Conservation (phyloP, 2,329 filamentous ascomycete genomes). For the Diaporthe helianthi region DNA sequence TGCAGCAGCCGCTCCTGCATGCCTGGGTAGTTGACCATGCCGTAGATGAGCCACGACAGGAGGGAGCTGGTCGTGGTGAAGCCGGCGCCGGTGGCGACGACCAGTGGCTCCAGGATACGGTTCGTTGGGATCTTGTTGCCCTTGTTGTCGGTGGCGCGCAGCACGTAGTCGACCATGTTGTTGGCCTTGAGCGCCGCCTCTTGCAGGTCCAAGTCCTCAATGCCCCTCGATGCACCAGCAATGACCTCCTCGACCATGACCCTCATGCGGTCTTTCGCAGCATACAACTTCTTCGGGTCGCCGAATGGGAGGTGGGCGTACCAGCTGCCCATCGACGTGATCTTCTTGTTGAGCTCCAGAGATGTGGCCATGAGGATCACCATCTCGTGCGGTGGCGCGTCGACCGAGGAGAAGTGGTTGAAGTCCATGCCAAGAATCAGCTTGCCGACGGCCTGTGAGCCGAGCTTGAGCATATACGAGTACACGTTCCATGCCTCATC, state of each 20-base stretch:
- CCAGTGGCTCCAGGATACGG: constrained; percentile 48
- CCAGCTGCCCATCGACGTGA: constrained; percentile 61
- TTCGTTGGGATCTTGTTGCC: constrained; percentile 60
- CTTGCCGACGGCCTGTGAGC: constrained; percentile 53
- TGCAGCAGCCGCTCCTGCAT: constrained; percentile 65
- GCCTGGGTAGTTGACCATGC: constrained; percentile 58
- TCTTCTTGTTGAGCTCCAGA: constrained; percentile 65
- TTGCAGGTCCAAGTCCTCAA: constrained; percentile 50
- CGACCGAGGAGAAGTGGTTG: constrained; percentile 50
- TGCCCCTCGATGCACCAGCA: constrained; percentile 47
- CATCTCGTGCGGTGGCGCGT: constrained; percentile 59
- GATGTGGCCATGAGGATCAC: constrained; percentile 57
- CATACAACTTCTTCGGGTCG: constrained; percentile 53
- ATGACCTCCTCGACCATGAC: constrained; percentile 49
- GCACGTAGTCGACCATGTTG: constrained; percentile 57
- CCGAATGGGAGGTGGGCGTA: constrained; percentile 65
- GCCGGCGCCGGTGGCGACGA: constrained; percentile 63
- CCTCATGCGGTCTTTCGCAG: constrained; percentile 44
- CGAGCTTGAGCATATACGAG: constrained; percentile 58
- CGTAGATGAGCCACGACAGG: constrained; percentile 65
- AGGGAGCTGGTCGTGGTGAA: constrained; percentile 67
- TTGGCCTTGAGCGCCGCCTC: constrained; percentile 58
- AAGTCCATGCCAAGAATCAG: constrained; percentile 55
- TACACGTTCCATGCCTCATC: constrained; percentile 57
- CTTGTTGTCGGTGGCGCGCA: constrained; percentile 60